Conservation (phyloP, 179 eudicot genomes). For the Camellia oleifera region DNA sequence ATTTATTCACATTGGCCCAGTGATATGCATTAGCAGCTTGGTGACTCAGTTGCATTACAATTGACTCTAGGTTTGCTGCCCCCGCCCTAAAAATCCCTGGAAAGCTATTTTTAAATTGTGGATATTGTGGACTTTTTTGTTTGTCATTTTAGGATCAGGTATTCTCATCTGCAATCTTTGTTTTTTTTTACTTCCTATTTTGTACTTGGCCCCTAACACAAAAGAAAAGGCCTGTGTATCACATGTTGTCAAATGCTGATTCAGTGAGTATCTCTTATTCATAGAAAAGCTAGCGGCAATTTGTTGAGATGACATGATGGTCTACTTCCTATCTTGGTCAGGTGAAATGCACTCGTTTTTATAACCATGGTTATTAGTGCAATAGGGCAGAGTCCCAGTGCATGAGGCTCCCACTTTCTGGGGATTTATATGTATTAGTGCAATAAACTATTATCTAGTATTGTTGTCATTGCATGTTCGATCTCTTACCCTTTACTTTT, state of each 20-base stretch:
- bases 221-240: neutral
- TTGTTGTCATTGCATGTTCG: neutral
- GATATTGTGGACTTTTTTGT: too few relatives aligned
- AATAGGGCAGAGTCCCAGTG: neutral
- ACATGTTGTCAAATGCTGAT: neutral
- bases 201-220: neutral
- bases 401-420: too few relatives aligned
- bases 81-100: too few relatives aligned
- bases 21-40: too few relatives aligned
- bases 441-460: neutral
- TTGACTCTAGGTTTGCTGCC: too few relatives aligned
- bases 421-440: too few relatives aligned
- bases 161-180: too few relatives aligned
- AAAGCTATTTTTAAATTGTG: too few relatives aligned
- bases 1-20: too few relatives aligned
- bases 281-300: neutral
- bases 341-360: neutral
- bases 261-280: neutral
- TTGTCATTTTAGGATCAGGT: too few relatives aligned
- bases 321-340: neutral
- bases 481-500: neutral
- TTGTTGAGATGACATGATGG: slow-evolving; percentile 3
- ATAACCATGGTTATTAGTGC: neutral
- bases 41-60: too few relatives aligned
- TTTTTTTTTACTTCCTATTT: too few relatives aligned